Evolutionary conservation across 202 grass and related monocot genomes (phyloP).

Genomic region (Carex arenaria): DNA sequence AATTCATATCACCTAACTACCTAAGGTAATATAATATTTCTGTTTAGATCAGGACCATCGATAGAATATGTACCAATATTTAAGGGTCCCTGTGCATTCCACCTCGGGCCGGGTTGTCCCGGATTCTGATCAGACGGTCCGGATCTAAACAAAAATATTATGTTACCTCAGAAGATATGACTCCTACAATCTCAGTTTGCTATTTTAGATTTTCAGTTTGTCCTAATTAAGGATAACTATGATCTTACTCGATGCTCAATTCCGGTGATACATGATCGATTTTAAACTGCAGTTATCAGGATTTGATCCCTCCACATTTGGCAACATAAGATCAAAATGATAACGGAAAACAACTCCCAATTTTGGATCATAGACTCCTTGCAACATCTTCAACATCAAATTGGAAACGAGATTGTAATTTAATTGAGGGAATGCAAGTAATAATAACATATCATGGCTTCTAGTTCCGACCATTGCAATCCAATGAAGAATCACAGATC

Average conservation of each 20-base stretch:
- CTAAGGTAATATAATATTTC: too few relatives aligned
- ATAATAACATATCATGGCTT: neutral
- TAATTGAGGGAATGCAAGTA: neutral
- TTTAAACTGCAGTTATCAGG: neutral
- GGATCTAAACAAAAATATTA: too few relatives aligned
- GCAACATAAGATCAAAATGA: neutral
- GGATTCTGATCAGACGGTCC: too few relatives aligned
- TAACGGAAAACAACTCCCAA: neutral
- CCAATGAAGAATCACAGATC: neutral
- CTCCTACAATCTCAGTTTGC: neutral
- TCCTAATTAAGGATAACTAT: neutral
- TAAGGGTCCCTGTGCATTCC: too few relatives aligned
- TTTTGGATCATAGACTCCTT: neutral
- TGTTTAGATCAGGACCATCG: too few relatives aligned
- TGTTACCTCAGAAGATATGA: too few relatives aligned
- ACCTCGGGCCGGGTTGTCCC: too few relatives aligned
- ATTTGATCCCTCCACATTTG: neutral
- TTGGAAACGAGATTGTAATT: neutral
- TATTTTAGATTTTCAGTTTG: neutral
- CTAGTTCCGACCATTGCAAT: neutral
- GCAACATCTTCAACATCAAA: neutral
- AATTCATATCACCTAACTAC: too few relatives aligned
- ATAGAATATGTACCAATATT: too few relatives aligned
- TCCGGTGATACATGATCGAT: neutral
- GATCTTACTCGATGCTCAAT: neutral